phyloP scores from a whole-genome alignment of 2,329 filamentous ascomycete genomes.

The Aphanocladium album region DNA sequence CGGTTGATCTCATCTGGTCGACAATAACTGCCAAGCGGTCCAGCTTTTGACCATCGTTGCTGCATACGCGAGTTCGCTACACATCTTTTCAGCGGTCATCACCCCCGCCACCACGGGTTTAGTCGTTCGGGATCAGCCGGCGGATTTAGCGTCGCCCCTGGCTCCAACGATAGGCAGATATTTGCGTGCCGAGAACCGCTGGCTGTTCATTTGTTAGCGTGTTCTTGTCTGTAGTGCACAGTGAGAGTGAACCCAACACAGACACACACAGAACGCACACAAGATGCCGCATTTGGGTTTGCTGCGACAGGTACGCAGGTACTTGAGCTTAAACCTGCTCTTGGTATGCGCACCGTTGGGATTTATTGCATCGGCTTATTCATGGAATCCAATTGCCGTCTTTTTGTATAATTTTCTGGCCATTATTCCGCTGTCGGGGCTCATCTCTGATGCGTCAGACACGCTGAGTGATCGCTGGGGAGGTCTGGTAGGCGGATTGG shows the following conservation, averaged over 20 bases:
- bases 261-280: neutral
- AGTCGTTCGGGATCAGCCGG: neutral
- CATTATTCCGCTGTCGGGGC: conserved; percentile 16
- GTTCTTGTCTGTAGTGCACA: neutral
- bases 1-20: neutral
- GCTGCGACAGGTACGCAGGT: neutral
- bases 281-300: neutral
- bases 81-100: neutral
- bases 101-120: neutral
- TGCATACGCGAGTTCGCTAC: neutral
- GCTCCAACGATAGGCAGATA: neutral
- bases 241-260: neutral
- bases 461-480: conserved; percentile 15
- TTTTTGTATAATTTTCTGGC: conserved; percentile 13
- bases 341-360: conserved; percentile 14
- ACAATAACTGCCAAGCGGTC: too few species aligned
- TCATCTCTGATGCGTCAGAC: conserved; percentile 15
- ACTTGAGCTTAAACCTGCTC: conserved; percentile 4
- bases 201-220: neutral
- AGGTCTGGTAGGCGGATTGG: conserved; percentile 12
- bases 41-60: too few species aligned
- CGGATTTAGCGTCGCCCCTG: neutral
- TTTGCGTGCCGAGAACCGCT: neutral
- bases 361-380: conserved; percentile 9
- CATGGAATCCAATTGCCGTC: conserved; percentile 12